Evolutionary conservation across 176 grass and related monocot genomes (phyloP).

Genomic region (Carex cristatella): DNA sequence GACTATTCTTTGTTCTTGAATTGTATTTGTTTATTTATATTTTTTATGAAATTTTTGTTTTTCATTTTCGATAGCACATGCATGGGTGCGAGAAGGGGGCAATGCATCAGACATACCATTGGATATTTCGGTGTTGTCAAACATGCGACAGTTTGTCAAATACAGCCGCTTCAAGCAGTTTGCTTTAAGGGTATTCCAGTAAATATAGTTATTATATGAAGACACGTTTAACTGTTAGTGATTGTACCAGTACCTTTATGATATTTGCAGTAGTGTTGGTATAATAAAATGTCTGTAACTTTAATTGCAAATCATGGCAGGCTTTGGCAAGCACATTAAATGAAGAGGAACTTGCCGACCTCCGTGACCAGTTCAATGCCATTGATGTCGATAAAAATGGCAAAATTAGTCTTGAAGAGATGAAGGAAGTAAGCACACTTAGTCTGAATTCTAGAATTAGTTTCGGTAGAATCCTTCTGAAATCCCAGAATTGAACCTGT

Average conservation of each 20-base stretch:
- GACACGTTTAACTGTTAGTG: background rate
- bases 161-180: constrained; percentile 98
- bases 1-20: constrained; percentile 10
- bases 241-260: background rate
- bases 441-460: background rate
- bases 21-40: constrained; percentile 19
- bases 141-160: constrained; percentile 92
- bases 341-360: constrained; percentile 68
- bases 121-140: constrained; percentile 89
- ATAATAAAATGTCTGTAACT: constrained; percentile 3
- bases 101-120: constrained; percentile 77
- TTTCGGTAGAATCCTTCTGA: background rate
- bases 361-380: constrained; percentile 85
- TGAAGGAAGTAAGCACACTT: constrained; percentile 56
- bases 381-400: constrained; percentile 93
- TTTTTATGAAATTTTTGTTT: background rate
- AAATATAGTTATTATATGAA: background rate
- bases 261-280: background rate
- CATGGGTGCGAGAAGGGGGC: constrained; percentile 95
- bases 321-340: constrained; percentile 79
- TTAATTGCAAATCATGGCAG: constrained; percentile 34
- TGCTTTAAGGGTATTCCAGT: constrained; percentile 70
- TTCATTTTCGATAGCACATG: constrained; percentile 54
- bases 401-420: constrained; percentile 86
- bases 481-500: background rate